Base-by-base conservation (phyloP, 2,329 filamentous ascomycete species). In the Colletotrichum sansevieriae region DNA sequence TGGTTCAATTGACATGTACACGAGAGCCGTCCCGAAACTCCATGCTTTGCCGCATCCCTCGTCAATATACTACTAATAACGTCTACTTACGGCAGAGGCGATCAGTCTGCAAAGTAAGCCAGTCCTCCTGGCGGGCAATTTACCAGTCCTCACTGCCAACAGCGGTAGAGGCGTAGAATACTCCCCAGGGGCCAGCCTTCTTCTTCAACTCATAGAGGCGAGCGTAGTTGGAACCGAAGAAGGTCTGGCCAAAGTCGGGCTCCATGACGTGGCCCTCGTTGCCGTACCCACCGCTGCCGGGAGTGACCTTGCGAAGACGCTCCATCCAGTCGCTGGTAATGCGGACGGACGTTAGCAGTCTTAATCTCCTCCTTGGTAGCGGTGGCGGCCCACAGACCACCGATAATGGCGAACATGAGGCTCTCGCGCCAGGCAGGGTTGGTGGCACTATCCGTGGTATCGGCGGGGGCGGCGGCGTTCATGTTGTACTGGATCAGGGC, bases 371-470 rank as follows among this genome's bases (percentile, higher is more conserved):
- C 67, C 2, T 20, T 15, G 12, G 70, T 57, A 5, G 63, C 66
- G 15, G 51, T 58, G 2, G 51, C n/a, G 11, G 59, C 58, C 70
- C 67, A 71, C 3, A 51, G 57, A 11, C 56, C 29, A 12, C 66
- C 63, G 51, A 73, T 71, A 70, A 81, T 81, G 56, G 72, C 72
- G 62, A 78, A 78, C 75, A 81, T 74, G 37, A 76, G 72, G 8
- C 78, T 78, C 1, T 78, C 77, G n/a, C 84, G 77, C 83, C 83
- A 86, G 0, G 83, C 83, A 0, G 83, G 83, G 59, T 81, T 80
- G n/a, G 79, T 74, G 6, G 80, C 77, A 20, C 79, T 82, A 46
- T 75, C 73, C 10, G 76, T 62, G 12, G 74, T 60, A n/a, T 37
- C 71, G 0, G 63, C 65, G 8, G 71, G 67, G n/a, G 72, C 72